Base-by-base conservation (phyloP, 371 early-diverging fungal genomes). In the Mucor ambiguus region DNA sequence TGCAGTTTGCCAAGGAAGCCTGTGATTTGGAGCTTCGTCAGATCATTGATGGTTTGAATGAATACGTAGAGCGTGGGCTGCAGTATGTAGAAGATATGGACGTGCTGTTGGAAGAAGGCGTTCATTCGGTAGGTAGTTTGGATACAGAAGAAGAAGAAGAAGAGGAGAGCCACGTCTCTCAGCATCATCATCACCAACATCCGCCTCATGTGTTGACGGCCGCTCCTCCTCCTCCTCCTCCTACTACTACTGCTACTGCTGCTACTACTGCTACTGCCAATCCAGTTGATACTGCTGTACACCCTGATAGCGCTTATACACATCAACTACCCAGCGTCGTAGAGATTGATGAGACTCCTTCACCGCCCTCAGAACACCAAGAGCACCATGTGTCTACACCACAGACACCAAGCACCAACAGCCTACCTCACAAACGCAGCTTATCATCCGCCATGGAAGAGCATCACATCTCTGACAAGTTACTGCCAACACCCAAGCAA, bases 1-100 rank as follows among this genome's bases (percentile, higher is more conserved):
- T 83, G 9, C 73, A 81, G 24, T 73, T 71, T 62, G 78, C 81
- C 1, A 83, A 83, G 60, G 73, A 68, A 29, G 75, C 75, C 1
- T 83, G 84, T 59, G 68, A 83, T 52, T 80, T 79, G 32, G 80
- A 79, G 32, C 67, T 91, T 0, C 76, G 86, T 30, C 75, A 86
- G 28, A 86, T 92, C 64, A 86, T 93, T 44, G 80, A 87, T 41
- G 92, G 89, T 16, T 71, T 93, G 32, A 88, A 88, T 61, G 87
- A 89, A 49, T 88, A 83, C 61, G 91, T 90, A 3, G 92, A 93
- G 67, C 80, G 79, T 24, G 85, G 86, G 1, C 68, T 91, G 58
- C 85, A 85, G 30, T 89, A 86, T 65, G 87, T 85, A 1, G 85
- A 86, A 61, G 80, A 85, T 55, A 61, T 73, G 54, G 74, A 77